Percentiles rank a stretch among this genome's conserved stretches.
Conservation (phyloP, 331 rosid species). For the Stylosanthes scabra region DNA sequence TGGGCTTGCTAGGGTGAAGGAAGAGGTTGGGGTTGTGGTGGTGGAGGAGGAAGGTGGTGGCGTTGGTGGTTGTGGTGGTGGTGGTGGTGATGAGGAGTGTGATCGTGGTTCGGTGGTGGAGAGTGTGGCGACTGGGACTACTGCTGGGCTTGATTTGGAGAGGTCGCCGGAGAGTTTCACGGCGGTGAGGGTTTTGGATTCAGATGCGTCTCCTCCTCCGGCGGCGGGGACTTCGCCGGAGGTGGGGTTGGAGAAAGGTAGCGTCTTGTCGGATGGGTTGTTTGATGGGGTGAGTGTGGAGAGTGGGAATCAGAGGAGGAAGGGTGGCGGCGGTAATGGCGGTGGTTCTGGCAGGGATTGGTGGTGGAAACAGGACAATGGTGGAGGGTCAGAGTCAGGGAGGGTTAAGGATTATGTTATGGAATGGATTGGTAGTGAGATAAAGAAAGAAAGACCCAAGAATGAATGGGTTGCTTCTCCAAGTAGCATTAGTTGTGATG, state of each 20-base stretch:
- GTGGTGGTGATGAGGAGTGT: slow-evolving; percentile 30
- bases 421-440: slow-evolving; percentile 99
- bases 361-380: slow-evolving; percentile 99
- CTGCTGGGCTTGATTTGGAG: slow-evolving; percentile 67
- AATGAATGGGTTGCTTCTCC: slow-evolving; percentile 79
- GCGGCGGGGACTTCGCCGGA: slow-evolving; percentile 75
- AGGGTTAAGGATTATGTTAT: slow-evolving; percentile 95
- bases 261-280: slow-evolving; percentile 60
- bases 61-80: too few species aligned
- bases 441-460: slow-evolving; percentile 79
- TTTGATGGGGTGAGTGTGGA: slow-evolving; percentile 77
- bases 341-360: slow-evolving; percentile 91
- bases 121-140: slow-evolving; percentile 49
- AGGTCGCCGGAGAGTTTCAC: slow-evolving; percentile 69
- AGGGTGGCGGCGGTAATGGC: slow-evolving; percentile 55
- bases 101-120: slow-evolving; percentile 73
- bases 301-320: slow-evolving; percentile 73
- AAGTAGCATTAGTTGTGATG: slow-evolving; percentile 15
- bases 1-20: slow-evolving; percentile 86
- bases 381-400: slow-evolving; percentile 82
- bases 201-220: slow-evolving; percentile 72
- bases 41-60: slow-evolving; percentile 52
- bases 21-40: slow-evolving; percentile 69
- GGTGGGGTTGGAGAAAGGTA: slow-evolving; percentile 53
- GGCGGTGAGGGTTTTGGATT: slow-evolving; percentile 54